phyloP scores from a whole-genome alignment of 129 eudicot genomes.

The Centella asiatica region DNA sequence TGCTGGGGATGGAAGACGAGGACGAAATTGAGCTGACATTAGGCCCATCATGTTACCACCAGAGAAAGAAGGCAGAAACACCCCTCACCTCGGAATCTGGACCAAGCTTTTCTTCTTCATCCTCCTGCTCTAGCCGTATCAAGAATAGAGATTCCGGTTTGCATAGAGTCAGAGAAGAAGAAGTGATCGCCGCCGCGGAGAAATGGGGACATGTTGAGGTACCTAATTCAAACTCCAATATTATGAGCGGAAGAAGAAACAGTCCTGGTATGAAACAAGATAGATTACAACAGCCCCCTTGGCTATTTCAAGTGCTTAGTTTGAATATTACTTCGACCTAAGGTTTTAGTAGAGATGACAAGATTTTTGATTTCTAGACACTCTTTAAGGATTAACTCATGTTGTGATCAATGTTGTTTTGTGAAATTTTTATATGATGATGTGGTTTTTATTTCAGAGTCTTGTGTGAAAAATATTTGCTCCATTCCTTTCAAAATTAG shows the following conservation, averaged over 20 bases:
- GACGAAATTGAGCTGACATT: constrained; percentile 76
- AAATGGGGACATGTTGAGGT: constrained; percentile 23
- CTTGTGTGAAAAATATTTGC: constrained; percentile 10
- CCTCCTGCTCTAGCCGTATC: constrained; percentile 48
- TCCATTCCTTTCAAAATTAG: too few species aligned
- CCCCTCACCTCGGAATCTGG: constrained; percentile 41
- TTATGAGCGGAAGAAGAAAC: constrained; percentile 26
- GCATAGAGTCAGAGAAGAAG: constrained; percentile 9
- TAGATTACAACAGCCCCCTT: constrained; percentile 51
- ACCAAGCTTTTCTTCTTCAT: constrained; percentile 69
- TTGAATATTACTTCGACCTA: constrained; percentile 46
- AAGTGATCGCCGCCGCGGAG: not conserved
- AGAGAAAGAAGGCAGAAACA: constrained; percentile 34
- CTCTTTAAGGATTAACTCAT: constrained; percentile 17
- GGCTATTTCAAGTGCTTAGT: constrained; percentile 78
- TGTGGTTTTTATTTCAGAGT: constrained; percentile 1
- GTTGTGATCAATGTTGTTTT: constrained; percentile 12
- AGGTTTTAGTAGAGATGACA: constrained; percentile 13
- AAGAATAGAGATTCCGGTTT: constrained; percentile 18
- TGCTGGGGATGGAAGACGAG: constrained; percentile 43
- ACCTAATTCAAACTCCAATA: constrained; percentile 24
- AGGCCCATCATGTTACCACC: constrained; percentile 54
- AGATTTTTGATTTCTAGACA: constrained; percentile 14
- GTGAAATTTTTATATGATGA: constrained; percentile 24
- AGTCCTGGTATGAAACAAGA: constrained; percentile 32